phyloP scores from a whole-genome alignment of 371 early-diverging fungal genomes.

The Mortierella sp. region DNA sequence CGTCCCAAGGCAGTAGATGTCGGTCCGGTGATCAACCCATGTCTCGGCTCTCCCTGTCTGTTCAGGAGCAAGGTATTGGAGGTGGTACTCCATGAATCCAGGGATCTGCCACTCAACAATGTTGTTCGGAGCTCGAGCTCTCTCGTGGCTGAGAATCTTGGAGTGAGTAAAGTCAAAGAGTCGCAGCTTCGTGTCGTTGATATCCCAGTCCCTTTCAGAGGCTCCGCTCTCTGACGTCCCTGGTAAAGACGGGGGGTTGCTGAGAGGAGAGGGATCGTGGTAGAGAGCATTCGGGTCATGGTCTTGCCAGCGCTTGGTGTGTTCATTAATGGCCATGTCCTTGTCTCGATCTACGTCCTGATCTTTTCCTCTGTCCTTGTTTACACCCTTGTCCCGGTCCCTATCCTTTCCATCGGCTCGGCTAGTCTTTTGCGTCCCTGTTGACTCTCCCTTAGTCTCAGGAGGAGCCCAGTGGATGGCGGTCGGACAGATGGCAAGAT shows the following conservation, averaged over 20 bases:
- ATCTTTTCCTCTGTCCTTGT: neutral
- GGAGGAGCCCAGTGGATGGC: constrained; percentile 41
- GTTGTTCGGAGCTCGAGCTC: constrained; percentile 50
- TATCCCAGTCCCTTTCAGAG: constrained; percentile 12
- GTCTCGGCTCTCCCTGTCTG: constrained; percentile 70
- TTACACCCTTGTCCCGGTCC: too few relatives aligned
- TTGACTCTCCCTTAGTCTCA: neutral
- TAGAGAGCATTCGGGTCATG: too few relatives aligned
- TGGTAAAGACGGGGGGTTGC: too few relatives aligned
- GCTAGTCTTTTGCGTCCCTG: too few relatives aligned
- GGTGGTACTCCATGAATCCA: constrained; percentile 48
- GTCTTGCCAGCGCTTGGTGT: too few relatives aligned
- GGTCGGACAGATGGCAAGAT: constrained; percentile 41
- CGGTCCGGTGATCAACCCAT: constrained; percentile 69
- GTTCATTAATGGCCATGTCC: neutral
- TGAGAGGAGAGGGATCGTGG: too few relatives aligned
- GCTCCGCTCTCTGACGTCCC: too few relatives aligned
- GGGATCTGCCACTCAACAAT: constrained; percentile 51
- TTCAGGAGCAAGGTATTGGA: constrained; percentile 63
- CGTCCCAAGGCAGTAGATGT: constrained; percentile 67
- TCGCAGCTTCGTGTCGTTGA: constrained; percentile 43
- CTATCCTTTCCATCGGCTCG: too few relatives aligned
- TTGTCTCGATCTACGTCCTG: neutral
- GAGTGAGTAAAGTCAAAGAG: constrained; percentile 50
- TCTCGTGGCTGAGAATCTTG: constrained; percentile 50